phyloP scores from a whole-genome alignment of 129 eudicot species.

The Deinandra increscens region DNA sequence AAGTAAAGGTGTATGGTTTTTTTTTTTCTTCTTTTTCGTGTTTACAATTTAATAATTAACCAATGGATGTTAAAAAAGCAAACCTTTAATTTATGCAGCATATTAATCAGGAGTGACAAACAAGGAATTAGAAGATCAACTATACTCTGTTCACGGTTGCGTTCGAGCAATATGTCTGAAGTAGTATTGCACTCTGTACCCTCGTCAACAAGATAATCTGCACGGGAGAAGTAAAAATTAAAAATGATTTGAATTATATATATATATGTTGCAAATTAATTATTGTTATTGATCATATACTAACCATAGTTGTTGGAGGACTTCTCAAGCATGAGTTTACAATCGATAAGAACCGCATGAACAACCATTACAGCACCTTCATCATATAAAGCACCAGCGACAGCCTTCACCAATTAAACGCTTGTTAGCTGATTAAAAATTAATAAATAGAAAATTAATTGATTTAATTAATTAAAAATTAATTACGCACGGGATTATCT shows the following conservation, averaged over 20 bases:
- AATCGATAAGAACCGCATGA: conserved; percentile 83
- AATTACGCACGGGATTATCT: conserved; percentile 70
- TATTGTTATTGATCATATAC: conserved; percentile 26
- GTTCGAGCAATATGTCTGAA: conserved; percentile 83
- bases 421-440: conserved; percentile 17
- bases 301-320: conserved; percentile 93
- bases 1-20: background rate
- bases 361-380: conserved; percentile 92
- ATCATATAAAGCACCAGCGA: conserved; percentile 83
- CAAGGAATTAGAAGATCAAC: conserved; percentile 84
- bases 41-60: background rate
- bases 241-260: background rate
- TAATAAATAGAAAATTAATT: background rate
- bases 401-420: conserved; percentile 48
- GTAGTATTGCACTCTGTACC: conserved; percentile 87
- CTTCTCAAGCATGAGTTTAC: conserved; percentile 88
- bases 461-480: background rate
- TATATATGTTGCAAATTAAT: background rate
- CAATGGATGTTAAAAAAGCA: conserved; percentile 11
- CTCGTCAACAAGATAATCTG: conserved; percentile 99
- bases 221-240: conserved; percentile 23
- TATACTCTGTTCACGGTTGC: conserved; percentile 78
- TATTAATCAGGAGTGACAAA: conserved; percentile 58
- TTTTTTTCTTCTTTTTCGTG: conserved; percentile 6
- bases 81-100: conserved; percentile 80